Evolutionary conservation across 2,329 filamentous ascomycete genomes (phyloP).

Genomic region (Ophiosphaerella herpotricha): DNA sequence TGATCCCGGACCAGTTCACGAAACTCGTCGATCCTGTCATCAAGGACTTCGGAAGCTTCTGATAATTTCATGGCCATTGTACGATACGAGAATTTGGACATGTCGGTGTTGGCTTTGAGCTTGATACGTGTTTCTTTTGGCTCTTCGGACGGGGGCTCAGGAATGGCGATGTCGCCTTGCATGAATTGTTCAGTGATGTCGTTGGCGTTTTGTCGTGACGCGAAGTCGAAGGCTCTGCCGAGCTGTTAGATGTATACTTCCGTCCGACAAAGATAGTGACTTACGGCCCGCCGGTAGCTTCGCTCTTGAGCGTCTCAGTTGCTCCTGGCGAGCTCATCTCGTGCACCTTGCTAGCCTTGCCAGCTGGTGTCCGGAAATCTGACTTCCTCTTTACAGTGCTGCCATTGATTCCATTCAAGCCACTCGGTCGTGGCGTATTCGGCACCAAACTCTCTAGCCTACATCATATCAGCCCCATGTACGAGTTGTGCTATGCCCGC

Average conservation of each 20-base stretch:
- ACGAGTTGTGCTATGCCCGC: neutral
- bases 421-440: slow-evolving; percentile 49
- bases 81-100: slow-evolving; percentile 89
- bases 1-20: slow-evolving; percentile 72
- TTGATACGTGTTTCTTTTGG: slow-evolving; percentile 79
- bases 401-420: slow-evolving; percentile 48
- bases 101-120: slow-evolving; percentile 82
- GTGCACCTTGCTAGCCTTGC: slow-evolving; percentile 49
- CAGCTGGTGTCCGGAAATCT: slow-evolving; percentile 56
- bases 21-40: slow-evolving; percentile 94
- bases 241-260: slow-evolving; percentile 13
- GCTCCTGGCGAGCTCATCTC: slow-evolving; percentile 57
- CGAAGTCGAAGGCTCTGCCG: slow-evolving; percentile 66
- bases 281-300: slow-evolving; percentile 47
- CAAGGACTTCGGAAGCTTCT: slow-evolving; percentile 88
- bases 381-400: slow-evolving; percentile 59
- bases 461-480: slow-evolving; percentile 9
- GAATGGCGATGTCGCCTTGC: slow-evolving; percentile 71
- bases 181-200: slow-evolving; percentile 77
- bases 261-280: slow-evolving; percentile 12
- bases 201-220: slow-evolving; percentile 76
- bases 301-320: slow-evolving; percentile 36
- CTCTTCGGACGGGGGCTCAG: slow-evolving; percentile 72
- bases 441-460: slow-evolving; percentile 56
- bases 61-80: slow-evolving; percentile 93